Evolutionary conservation across 2,329 filamentous ascomycete genomes (phyloP), one percentile per base, ranked within the genome.

Genomic region (Drechslerella coelobrocha): DNA sequence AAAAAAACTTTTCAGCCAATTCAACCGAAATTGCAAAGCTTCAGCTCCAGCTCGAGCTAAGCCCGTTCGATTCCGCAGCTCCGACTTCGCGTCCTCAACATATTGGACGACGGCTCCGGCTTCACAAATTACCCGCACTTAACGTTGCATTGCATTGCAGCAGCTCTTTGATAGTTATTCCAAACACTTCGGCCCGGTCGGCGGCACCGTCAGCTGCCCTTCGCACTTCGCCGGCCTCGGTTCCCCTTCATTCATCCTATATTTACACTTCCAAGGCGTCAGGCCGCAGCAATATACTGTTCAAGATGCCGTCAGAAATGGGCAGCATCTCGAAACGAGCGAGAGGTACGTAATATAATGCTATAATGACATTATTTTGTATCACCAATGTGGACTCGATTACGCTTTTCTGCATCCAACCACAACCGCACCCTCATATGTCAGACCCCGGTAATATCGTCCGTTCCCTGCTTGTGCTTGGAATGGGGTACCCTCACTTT

Each of bases 331-430:
- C 66, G 37, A 62, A 55, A 60, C 59, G 66, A 26, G 66, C 66
- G 39, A 50, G 66, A 71, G 66, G 66, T 71, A 71, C 62, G 66
- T 63, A 45, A 45, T 19, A 45, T 45, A 19, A 4, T 41, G n/a
- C n/a, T 14, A 34, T 12, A 7, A 34, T 52, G 17, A 26, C 45
- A 19, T 29, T 17, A 23, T 29, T 27, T 45, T 19, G 26, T 57
- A 26, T 47, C 9, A 45, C 19, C 19, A 17, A 5, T 39, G 41
- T 10, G 10, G 29, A 12, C 12, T 12, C 6, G 6, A 31, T 31
- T 31, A 31, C 12, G 29, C 29, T 31, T 31, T 12, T 12, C 29
- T 31, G 29, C 29, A 31, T 31, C 29, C n/a, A n/a, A n/a, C n/a
- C n/a, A n/a, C n/a, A n/a, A n/a, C n/a, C n/a, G n/a, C n/a, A n/a